A percentile compares a stretch with the other conserved stretches of the same genome.
phyloP scores from a whole-genome alignment of 2,329 filamentous ascomycete genomes.

The Penicillium sp. region DNA sequence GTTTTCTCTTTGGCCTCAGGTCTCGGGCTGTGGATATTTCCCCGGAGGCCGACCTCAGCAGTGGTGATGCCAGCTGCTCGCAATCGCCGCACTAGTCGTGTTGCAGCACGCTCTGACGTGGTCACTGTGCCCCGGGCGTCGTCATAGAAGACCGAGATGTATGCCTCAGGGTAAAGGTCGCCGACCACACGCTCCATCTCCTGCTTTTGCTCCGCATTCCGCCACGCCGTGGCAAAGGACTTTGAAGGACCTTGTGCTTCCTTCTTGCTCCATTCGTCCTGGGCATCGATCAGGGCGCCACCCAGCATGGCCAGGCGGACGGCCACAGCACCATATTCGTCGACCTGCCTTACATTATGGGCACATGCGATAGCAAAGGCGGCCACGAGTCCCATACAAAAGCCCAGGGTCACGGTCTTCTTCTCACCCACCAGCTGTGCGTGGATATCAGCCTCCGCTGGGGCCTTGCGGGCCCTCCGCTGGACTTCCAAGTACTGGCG shows the following conservation, averaged over 20 bases:
- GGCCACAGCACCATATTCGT: not conserved
- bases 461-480: not conserved
- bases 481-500: not conserved
- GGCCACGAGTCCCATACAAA: not conserved
- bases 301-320: not conserved
- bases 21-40: slow-evolving; percentile 21
- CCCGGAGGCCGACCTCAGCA: not conserved
- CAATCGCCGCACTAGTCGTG: not conserved
- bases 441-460: not conserved
- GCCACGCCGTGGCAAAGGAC: not conserved
- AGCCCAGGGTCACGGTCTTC: not conserved
- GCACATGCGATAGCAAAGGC: not conserved
- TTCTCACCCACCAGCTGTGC: not conserved
- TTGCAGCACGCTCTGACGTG: slow-evolving; percentile 18
- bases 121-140: slow-evolving; percentile 15
- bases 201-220: not conserved
- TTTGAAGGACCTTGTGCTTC: not conserved
- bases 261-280: not conserved
- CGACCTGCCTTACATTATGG: not conserved
- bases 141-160: slow-evolving; percentile 27
- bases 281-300: not conserved
- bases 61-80: not conserved
- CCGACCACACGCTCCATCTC: not conserved
- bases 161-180: slow-evolving; percentile 1
- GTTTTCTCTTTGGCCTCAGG: not conserved